Base-by-base conservation (phyloP, 106 monocot species). In the Posidonia australis region DNA sequence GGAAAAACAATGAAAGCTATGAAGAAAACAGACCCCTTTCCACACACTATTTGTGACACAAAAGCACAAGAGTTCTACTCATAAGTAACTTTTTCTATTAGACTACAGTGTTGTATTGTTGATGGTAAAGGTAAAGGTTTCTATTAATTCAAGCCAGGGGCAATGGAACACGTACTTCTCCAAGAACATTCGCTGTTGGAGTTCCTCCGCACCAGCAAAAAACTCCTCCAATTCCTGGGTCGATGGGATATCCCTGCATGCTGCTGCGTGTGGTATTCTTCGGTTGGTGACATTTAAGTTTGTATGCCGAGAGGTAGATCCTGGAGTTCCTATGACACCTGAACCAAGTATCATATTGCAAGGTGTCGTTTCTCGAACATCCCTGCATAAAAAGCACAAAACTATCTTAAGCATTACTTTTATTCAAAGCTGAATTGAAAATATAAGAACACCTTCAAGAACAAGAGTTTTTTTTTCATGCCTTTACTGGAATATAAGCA, bases 171-270 rank as follows among this genome's bases (percentile, higher is more conserved):
- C 24, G 46, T 77, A 84, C 84, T 77, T 84, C 45, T 84, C 84
- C 1, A 10, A 16, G 31, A 84, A 80, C 16, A 67, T 46, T 44
- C 44, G 74, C 25, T 77, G 84, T 19, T 84, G 80, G 2, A 52
- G 19, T 66, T 77, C 51, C 60, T 84, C 84, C 9, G 76, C 67
- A 18, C 51, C 49, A 9, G 77, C 28, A 68, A 84, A 84, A 20
- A 84, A 77, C 20, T 80, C 77, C 10, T 84, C 84, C 73, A 84
- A 64, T 57, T 84, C 84, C 18, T 59, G 49, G n/a, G 69, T 23
- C 14, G 67, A 64, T 16, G 75, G 78, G 46, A 69, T 65, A 43
- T 60, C 65, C 22, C 31, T n/a, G 32, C 23, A 59, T 2, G 22
- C 5, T n/a, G 36, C 55, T 30, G 23, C 67, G 29, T 63, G 73